Base-by-base conservation (phyloP, 1,284 basidiomycete species). In the Wallemia hederae region DNA sequence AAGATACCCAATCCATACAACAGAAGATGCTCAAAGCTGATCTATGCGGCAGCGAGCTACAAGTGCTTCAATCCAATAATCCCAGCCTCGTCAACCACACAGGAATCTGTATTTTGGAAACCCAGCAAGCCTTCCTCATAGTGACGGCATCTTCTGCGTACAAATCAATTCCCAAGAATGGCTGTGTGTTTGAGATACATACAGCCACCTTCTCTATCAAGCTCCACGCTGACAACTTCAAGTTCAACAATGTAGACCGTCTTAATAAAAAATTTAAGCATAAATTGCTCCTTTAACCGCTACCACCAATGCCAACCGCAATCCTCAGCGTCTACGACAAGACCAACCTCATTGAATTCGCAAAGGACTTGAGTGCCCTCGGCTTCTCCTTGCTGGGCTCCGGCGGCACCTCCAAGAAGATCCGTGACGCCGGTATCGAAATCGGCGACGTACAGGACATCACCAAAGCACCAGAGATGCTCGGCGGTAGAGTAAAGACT, bases 401-500 rank as follows among this genome's bases (percentile, higher is more conserved):
- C 56, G 94, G 94, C 64, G 92, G 94, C 62, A 99, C 94, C 24
- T 92, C 94, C 61, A 96, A 92, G 74, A 86, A 86, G 71, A 92
- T 99, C 70, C 81, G 94, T 68, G 90, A 96, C 63, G 83, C 87
- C 55, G 90, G 89, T 22, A 80, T 97, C 63, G 76, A 81, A 60
- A 91, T 98, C 66, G 81, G 91, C 65, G 94, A 99, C 79, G 91
- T 99, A 57, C 89, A 90, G 24, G 86, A 90, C 68, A 85, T 98
- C 72, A 98, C 94, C 60, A 92, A 92, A 69, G 91, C 91, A 0
- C 94, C 92, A n/a, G 94, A 99, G 72, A 98, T 99, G 89, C 79
- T 99, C 17, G 91, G 92, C 61, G 94, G 94, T 55, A 79, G 94
- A 64, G 94, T 98, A 65, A 98, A 99, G 76, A 99, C 94, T 2